A percentile compares a stretch with the other conserved stretches of the same genome.
These are phyloP conservation scores for Penicillium robsamsonii DNA, from an alignment of 495 filamentous ascomycete genomes.

Conservation along the genomic window DNA sequence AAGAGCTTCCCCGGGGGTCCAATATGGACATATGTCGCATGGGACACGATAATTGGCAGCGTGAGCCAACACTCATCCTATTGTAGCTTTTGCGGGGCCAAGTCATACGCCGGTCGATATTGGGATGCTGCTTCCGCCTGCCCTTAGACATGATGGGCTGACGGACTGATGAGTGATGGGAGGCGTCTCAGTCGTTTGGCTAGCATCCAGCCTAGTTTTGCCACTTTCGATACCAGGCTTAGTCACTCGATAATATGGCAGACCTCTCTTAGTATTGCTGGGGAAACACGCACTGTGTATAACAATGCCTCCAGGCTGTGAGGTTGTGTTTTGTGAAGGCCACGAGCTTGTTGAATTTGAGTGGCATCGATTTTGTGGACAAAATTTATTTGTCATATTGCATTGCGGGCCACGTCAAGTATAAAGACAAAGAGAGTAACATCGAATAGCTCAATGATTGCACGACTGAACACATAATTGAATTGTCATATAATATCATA, in stretches of 20 bases:
- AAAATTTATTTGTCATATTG: neutral
- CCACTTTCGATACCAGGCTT: neutral
- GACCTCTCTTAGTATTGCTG: neutral
- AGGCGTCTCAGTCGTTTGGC: neutral
- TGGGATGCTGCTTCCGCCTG: neutral
- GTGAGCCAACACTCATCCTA: neutral
- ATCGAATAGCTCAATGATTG: neutral
- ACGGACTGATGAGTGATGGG: neutral
- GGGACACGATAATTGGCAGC: conserved; percentile 11
- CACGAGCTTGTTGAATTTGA: neutral
- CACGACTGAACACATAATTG: neutral
- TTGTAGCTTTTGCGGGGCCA: neutral
- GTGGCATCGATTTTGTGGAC: neutral
- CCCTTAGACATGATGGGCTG: neutral
- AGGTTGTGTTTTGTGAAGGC: neutral
- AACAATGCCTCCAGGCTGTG: neutral
- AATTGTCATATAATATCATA: neutral
- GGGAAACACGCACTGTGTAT: neutral
- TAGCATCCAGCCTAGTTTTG: neutral
- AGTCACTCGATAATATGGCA: conserved; percentile 1
- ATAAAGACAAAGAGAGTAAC: neutral
- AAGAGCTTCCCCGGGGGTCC: neutral
- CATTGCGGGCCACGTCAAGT: neutral
- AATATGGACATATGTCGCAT: neutral
- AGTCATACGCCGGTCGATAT: neutral